A percentile compares a stretch with the other conserved stretches of the same genome.
These are phyloP conservation scores for Backusella australiensis DNA, from an alignment of 192 early-diverging fungal species.

Conservation along the genomic window DNA sequence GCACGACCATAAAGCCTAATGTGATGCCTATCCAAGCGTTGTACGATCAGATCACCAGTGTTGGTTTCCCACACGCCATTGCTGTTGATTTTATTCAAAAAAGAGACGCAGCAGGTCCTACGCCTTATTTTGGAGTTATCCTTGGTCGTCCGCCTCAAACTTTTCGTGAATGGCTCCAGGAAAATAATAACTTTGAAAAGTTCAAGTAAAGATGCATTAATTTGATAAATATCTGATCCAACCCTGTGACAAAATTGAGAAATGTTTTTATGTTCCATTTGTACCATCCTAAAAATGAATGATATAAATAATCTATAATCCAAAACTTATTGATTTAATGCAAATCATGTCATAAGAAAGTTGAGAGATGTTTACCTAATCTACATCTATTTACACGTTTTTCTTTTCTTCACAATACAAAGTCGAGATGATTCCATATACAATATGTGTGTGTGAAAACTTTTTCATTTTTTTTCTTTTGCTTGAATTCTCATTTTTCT, in stretches of 20 bases:
- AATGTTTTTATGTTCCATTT: no score
- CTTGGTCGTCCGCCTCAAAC: background rate
- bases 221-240: background rate
- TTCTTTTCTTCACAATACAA: no score
- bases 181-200: background rate
- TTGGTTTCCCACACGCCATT: background rate
- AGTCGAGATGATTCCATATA: no score
- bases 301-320: no score
- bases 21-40: background rate
- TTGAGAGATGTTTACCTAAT: no score
- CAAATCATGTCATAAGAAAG: no score
- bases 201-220: background rate
- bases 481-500: no score
- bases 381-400: no score
- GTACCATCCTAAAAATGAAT: no score
- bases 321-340: no score
- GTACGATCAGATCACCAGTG: background rate
- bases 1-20: constrained; percentile 3
- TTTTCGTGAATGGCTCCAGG: background rate
- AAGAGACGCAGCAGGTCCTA: background rate
- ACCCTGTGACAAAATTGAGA: no score
- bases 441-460: no score
- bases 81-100: background rate
- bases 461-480: background rate
- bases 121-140: background rate